Evolutionary conservation across 2,329 filamentous ascomycete species (phyloP).

Genomic region (Fusarium sp.): DNA sequence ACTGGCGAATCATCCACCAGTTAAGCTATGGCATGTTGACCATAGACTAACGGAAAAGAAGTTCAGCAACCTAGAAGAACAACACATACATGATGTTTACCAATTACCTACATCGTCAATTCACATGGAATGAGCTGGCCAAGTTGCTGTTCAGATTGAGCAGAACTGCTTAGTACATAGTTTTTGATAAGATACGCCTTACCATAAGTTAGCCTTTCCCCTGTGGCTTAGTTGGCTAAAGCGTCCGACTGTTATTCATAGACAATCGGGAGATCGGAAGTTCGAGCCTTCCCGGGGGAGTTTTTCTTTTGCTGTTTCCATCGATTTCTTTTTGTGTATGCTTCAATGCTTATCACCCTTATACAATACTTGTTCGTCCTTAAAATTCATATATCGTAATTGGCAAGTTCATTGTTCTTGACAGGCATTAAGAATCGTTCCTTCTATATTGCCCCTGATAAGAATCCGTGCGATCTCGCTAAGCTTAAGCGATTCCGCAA

Average conservation of each 20-base stretch:
- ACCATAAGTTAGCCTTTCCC: neutral
- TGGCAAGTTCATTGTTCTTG: no score
- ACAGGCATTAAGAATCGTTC: no score
- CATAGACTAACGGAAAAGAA: rapidly evolving
- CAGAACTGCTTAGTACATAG: rapidly evolving
- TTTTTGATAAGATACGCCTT: rapidly evolving
- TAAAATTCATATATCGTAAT: no score
- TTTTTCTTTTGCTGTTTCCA: neutral
- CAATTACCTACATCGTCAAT: neutral
- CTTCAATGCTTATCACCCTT: no score
- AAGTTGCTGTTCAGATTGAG: neutral
- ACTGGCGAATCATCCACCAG: neutral
- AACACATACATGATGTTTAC: neutral
- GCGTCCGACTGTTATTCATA: slow-evolving; percentile 42
- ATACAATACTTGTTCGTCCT: no score
- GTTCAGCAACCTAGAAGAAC: neutral
- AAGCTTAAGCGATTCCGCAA: neutral
- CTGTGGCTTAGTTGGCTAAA: slow-evolving; percentile 36
- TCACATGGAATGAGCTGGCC: no score
- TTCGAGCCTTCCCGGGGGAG: slow-evolving; percentile 48
- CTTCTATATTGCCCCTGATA: neutral
- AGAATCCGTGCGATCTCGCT: neutral
- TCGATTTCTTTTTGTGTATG: rapidly evolving
- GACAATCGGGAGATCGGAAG: slow-evolving; percentile 47
- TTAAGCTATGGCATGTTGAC: neutral